Base-by-base conservation (phyloP, 495 filamentous ascomycete species). In the Aspergillus nanangensis region DNA sequence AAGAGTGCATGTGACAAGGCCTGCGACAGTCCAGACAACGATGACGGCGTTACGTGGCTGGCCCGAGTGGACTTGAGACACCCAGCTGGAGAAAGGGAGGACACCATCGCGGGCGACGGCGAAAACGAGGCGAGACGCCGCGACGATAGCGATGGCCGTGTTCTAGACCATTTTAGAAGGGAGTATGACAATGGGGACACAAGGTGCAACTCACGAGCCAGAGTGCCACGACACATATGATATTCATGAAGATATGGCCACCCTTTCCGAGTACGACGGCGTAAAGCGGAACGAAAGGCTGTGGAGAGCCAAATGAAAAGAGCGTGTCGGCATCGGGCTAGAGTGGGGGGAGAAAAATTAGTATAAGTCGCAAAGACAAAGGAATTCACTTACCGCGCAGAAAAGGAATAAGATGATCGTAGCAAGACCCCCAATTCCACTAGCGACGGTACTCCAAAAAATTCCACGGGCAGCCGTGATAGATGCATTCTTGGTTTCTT, bases 401-500 rank as follows among this genome's bases (percentile, higher is more conserved):
- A 80, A 80, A 17, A 80, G 59, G 57, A 79, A 79, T 3, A 80
- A 52, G 44, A 80, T 77, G 39, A 80, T 72, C 7, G 72, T 67
- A 21, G 66, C 60, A 36, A 79, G 57, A 19, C 74, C 76, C 11
- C 74, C 71, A 42, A 77, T 52, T 19, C 71, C 75, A 46, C 71
- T 75, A 1, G 56, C 74, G 25, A 79, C 62, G 3, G 75, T 76
- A 55, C 74, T 77, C 66, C 67, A 74, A 50, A 76, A 79, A 50
- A 80, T 80, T 40, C 74, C 77, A 23, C 72, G 67, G 0, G 77
- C 77, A 14, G 76, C 76, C 37, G 67, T 74, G 5, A 78, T 25
- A 14, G 68, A 74, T 5, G 77, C 77, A 50, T 79, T 71, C 61
- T 78, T 76, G 4, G 77, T 80, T 51, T 80, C 77, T 50, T 80